Conservation (phyloP, 2,329 filamentous ascomycete genomes). For the Curvularia eragrostidis region DNA sequence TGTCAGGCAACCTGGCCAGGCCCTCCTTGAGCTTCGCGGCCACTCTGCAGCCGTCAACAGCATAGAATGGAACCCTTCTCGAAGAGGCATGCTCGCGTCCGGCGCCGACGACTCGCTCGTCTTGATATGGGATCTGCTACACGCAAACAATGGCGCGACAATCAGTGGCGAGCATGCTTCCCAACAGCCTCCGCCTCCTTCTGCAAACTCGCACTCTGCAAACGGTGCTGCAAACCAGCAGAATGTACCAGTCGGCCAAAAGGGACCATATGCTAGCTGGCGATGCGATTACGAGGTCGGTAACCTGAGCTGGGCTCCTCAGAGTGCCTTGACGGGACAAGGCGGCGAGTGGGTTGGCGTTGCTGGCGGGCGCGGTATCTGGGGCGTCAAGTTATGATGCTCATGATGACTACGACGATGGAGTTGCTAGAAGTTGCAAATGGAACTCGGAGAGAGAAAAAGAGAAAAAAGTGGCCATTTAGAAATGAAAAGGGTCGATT, state of each 20-base stretch:
- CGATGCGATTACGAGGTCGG: conserved; percentile 86
- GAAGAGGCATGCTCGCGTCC: conserved; percentile 86
- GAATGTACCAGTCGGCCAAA: conserved; percentile 55
- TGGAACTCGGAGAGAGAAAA: neutral
- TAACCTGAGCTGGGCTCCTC: conserved; percentile 85
- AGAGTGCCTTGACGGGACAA: conserved; percentile 69
- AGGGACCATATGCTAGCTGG: conserved; percentile 79
- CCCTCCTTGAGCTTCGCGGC: conserved; percentile 88
- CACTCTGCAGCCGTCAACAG: conserved; percentile 87
- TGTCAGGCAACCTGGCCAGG: conserved; percentile 93
- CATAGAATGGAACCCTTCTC: conserved; percentile 91
- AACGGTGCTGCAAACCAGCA: conserved; percentile 38
- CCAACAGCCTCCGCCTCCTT: conserved; percentile 34
- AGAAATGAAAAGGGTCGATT: neutral
- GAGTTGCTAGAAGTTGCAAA: neutral
- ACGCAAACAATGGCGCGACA: conserved; percentile 62
- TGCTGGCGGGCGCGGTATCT: conserved; percentile 79
- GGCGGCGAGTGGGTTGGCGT: conserved; percentile 85
- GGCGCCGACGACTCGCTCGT: conserved; percentile 93
- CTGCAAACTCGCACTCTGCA: conserved; percentile 32
- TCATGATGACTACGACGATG: neutral
- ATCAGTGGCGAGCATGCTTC: conserved; percentile 53
- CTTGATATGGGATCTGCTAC: conserved; percentile 91
- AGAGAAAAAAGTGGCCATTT: neutral
- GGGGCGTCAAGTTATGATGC: conserved; percentile 69